phyloP scores from a whole-genome alignment of 73 alveolate genomes.

The Effrenium voratum region DNA sequence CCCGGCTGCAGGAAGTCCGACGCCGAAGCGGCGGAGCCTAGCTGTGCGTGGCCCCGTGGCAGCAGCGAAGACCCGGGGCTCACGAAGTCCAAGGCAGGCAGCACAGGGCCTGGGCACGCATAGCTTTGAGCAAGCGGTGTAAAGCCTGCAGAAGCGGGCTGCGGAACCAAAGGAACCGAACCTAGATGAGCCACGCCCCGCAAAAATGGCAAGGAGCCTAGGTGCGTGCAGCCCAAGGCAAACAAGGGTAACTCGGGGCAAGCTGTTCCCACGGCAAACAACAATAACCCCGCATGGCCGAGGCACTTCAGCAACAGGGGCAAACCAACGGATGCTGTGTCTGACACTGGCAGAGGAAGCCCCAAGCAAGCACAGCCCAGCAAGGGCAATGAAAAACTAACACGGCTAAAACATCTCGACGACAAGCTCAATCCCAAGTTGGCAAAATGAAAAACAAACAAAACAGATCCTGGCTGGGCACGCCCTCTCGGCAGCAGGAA shows the following conservation, averaged over 20 bases:
- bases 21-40: background rate
- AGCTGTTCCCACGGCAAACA: background rate
- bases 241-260: background rate
- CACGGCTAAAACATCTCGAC: background rate
- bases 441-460: background rate
- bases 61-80: background rate
- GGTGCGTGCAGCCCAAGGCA: conserved; percentile 7
- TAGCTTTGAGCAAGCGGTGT: background rate
- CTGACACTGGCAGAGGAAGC: too few species aligned
- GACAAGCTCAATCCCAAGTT: background rate
- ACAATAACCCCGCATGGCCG: background rate
- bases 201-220: background rate
- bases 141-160: background rate
- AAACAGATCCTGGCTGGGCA: background rate
- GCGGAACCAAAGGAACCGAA: background rate
- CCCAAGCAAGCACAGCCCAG: background rate
- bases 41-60: background rate
- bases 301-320: background rate
- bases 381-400: background rate
- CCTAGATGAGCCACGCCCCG: background rate
- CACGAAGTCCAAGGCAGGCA: background rate
- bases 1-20: background rate
- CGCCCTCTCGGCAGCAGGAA: background rate
- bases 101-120: background rate
- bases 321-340: background rate